phyloP scores from a whole-genome alignment of 768 basidiomycete genomes.

The Calocybe gangraenosa region DNA sequence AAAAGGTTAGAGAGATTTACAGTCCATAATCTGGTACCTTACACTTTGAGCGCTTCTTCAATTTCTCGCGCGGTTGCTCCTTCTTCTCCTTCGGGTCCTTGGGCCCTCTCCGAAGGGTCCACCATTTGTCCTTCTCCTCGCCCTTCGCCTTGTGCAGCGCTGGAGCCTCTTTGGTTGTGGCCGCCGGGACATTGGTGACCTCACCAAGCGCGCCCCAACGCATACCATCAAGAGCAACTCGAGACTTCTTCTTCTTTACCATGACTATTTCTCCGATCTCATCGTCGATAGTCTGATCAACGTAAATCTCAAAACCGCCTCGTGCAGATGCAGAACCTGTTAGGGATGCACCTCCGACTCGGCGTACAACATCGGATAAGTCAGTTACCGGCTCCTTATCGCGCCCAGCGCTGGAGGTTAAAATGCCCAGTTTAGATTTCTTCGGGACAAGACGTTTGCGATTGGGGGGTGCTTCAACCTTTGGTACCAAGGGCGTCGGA shows the following conservation, averaged over 20 bases:
- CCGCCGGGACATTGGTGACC: conserved; percentile 51
- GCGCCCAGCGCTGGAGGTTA: conserved; percentile 23
- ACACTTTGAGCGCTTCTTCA: conserved; percentile 39
- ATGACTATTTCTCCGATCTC: conserved; percentile 68
- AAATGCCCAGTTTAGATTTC: conserved; percentile 57
- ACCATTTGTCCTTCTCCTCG: conserved; percentile 60
- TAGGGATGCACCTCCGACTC: conserved; percentile 34
- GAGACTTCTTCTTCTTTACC: conserved; percentile 74
- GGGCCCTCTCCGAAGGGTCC: conserved; percentile 73
- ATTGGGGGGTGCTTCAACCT: conserved; percentile 18
- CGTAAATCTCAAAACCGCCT: conserved; percentile 64
- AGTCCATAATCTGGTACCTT: conserved; percentile 13
- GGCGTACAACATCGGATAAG: conserved; percentile 56
- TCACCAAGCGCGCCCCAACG: conserved; percentile 53
- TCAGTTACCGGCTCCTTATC: conserved; percentile 37
- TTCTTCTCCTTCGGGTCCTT: conserved; percentile 70
- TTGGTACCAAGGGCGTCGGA: conserved; percentile 28
- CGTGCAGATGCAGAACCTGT: conserved; percentile 19
- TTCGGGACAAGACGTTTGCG: conserved; percentile 62
- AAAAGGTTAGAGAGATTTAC: neutral
- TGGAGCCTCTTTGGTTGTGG: conserved; percentile 20
- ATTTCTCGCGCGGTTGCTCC: conserved; percentile 32
- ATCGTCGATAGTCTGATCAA: conserved; percentile 61
- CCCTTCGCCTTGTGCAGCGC: conserved; percentile 31
- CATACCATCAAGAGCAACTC: conserved; percentile 56